phyloP scores from a whole-genome alignment of 2,329 filamentous ascomycete species.

The Thelonectria discophora region DNA sequence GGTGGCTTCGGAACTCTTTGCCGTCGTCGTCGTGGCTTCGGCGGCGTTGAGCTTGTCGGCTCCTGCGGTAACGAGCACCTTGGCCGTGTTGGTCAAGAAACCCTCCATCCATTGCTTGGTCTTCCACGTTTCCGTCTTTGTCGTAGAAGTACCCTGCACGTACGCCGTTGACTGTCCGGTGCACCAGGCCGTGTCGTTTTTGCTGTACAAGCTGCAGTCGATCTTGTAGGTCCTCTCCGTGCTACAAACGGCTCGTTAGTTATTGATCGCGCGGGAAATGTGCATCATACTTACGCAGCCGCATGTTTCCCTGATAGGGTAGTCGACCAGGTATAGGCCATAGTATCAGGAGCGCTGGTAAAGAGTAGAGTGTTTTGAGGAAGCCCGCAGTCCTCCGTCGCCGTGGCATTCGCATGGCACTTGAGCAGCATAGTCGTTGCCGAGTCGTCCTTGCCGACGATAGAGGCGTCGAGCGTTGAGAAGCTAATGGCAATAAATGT shows the following conservation, averaged over 20 bases:
- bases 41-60: background rate
- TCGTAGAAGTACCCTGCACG: background rate
- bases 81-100: background rate
- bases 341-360: background rate
- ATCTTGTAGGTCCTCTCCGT: background rate
- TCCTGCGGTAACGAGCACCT: background rate
- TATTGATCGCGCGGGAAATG: background rate
- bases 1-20: background rate
- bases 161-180: background rate
- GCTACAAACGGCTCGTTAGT: background rate
- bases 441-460: background rate
- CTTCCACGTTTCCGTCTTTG: background rate
- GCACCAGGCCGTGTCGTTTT: background rate
- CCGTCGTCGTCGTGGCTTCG: background rate
- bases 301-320: background rate
- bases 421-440: background rate
- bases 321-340: background rate
- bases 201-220: background rate
- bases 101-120: background rate
- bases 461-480: background rate
- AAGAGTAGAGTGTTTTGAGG: background rate
- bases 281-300: background rate
- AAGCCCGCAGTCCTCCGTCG: background rate
- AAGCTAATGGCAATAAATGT: background rate
- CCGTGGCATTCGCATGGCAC: background rate